Percentiles rank a stretch among this genome's conserved stretches.
Conservation (phyloP, 805 yeast species). For the Lachancea cidri region DNA sequence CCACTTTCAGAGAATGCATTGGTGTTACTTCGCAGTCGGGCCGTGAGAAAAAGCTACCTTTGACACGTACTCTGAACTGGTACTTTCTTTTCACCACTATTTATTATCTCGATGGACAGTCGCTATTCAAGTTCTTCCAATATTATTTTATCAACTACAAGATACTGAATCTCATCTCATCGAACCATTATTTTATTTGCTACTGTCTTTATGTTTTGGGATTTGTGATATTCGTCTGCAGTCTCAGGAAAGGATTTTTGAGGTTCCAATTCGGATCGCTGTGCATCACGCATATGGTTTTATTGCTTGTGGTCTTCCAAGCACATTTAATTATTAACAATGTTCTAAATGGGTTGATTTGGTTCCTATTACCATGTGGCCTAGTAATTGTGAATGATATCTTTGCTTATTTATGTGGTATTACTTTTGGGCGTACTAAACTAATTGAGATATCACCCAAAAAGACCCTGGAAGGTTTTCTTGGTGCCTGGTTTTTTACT, state of each 20-base stretch:
- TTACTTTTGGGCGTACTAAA: slow-evolving; percentile 90
- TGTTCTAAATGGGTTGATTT: slow-evolving; percentile 82
- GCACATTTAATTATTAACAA: slow-evolving; percentile 89
- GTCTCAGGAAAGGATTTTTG: slow-evolving; percentile 82
- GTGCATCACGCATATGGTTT: slow-evolving; percentile 90
- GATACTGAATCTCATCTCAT: slow-evolving; percentile 51
- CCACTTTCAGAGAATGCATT: slow-evolving; percentile 89
- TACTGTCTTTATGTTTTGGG: slow-evolving; percentile 84
- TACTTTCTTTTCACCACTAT: slow-evolving; percentile 83
- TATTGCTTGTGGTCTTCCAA: slow-evolving; percentile 85
- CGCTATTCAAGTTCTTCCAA: slow-evolving; percentile 63
- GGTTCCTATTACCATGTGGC: slow-evolving; percentile 91
- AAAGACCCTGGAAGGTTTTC: slow-evolving; percentile 94
- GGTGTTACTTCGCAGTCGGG: slow-evolving; percentile 77
- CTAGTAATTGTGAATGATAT: slow-evolving; percentile 92
- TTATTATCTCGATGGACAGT: slow-evolving; percentile 84
- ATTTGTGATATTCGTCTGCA: slow-evolving; percentile 82
- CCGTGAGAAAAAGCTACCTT: slow-evolving; percentile 74
- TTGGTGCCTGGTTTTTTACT: slow-evolving; percentile 97
- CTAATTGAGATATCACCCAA: slow-evolving; percentile 92
- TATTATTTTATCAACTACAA: slow-evolving; percentile 35
- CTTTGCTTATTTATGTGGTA: slow-evolving; percentile 95
- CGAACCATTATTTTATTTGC: slow-evolving; percentile 78
- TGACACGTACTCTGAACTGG: slow-evolving; percentile 85
- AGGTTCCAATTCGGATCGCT: slow-evolving; percentile 92